A percentile compares a stretch with the other conserved stretches of the same genome.
phyloP scores from a whole-genome alignment of 345 rosid genomes.

The Hypericum perforatum region DNA sequence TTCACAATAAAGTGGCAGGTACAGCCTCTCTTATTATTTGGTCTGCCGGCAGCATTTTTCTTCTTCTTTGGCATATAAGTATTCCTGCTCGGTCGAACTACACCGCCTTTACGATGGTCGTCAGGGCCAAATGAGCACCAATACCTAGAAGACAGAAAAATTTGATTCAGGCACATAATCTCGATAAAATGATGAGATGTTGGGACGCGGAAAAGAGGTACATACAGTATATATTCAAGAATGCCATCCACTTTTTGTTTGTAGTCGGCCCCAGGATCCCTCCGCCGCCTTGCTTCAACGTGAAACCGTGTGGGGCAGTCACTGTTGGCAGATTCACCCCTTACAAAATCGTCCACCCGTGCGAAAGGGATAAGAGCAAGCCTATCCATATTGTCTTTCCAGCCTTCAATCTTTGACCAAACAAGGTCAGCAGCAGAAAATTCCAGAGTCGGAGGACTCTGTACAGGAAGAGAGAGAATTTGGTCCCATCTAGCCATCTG shows the following conservation, averaged over 20 bases:
- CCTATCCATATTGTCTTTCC: constrained; percentile 84
- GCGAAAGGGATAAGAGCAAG: constrained; percentile 83
- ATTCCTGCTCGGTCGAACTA: constrained; percentile 78
- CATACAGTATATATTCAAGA: constrained; percentile 93
- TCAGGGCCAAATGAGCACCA: constrained; percentile 99
- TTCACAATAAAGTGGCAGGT: constrained; percentile 95
- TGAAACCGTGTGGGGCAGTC: constrained; percentile 92
- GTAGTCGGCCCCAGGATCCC: constrained; percentile 37
- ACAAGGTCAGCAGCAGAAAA: constrained; percentile 69
- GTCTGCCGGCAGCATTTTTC: constrained; percentile 92
- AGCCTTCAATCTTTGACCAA: constrained; percentile 96
- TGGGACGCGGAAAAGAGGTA: constrained; percentile 11
- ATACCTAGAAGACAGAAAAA: constrained; percentile 44
- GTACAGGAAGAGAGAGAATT: constrained; percentile 84
- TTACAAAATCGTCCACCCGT: constrained; percentile 86
- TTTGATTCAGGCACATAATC: constrained; percentile 5
- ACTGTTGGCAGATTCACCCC: constrained; percentile 73
- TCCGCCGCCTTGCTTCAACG: constrained; percentile 84
- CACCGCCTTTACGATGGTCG: constrained; percentile 82
- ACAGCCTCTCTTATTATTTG: constrained; percentile 91
- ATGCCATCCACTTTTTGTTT: constrained; percentile 93
- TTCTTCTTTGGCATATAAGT: constrained; percentile 74
- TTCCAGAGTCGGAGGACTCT: constrained; percentile 69
- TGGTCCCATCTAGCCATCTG: constrained; percentile 99
- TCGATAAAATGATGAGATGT: neutral